Evolutionary conservation across 169 alveolate species (phyloP).

Genomic region (Eimeria tenella): DNA sequence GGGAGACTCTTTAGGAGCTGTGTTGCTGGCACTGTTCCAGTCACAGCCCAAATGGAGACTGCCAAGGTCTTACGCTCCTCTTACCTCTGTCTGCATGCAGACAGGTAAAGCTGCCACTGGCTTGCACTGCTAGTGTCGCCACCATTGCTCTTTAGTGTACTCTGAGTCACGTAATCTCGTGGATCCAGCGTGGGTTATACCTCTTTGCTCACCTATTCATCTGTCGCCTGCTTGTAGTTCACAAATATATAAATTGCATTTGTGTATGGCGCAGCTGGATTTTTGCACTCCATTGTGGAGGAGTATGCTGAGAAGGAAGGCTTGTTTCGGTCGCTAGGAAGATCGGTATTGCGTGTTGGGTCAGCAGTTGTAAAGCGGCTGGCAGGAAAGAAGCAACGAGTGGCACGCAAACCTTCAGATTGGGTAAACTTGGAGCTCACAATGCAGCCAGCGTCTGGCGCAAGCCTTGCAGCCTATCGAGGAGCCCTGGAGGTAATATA

Average conservation of each 20-base stretch:
- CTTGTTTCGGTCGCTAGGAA: background rate
- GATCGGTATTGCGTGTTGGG: background rate
- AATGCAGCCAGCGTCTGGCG: conserved; percentile 15
- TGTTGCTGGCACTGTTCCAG: background rate
- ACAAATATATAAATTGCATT: background rate
- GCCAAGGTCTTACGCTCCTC: background rate
- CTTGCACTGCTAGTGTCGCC: no score
- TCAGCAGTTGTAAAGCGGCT: background rate
- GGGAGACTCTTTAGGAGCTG: background rate
- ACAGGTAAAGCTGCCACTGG: background rate
- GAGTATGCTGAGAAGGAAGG: background rate
- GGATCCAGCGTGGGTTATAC: no score
- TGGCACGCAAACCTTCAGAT: background rate
- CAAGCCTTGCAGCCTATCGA: background rate
- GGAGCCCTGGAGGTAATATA: conserved; percentile 7
- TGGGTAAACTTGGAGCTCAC: background rate
- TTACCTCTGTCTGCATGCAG: conserved; percentile 17
- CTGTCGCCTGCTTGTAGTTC: no score
- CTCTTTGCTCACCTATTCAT: no score
- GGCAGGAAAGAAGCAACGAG: background rate
- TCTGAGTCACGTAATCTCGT: no score
- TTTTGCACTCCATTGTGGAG: conserved; percentile 16
- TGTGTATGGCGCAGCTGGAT: background rate
- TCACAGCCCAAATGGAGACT: background rate
- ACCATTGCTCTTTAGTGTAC: no score